These are phyloP conservation scores for Parastagonospora avenae DNA, from an alignment of 2,329 filamentous ascomycete genomes.

Conservation along the genomic window DNA sequence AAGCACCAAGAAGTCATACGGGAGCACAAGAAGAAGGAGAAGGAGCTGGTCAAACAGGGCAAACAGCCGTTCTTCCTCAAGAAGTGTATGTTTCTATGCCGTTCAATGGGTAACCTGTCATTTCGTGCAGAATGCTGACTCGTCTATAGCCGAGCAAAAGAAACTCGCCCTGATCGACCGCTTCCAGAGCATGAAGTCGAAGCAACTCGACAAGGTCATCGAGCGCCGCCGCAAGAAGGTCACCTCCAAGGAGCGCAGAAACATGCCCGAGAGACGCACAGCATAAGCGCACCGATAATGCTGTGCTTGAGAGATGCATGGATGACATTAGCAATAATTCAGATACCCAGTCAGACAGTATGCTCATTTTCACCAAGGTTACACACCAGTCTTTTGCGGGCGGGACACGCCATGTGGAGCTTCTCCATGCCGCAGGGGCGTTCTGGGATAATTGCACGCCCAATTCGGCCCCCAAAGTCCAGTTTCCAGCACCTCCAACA, in stretches of 20 bases:
- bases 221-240: conserved; percentile 91
- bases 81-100: conserved; percentile 56
- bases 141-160: conserved; percentile 73
- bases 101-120: neutral
- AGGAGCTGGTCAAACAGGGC: conserved; percentile 81
- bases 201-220: conserved; percentile 81
- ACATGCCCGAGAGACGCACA: conserved; percentile 53
- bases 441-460: neutral
- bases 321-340: conserved; percentile 1
- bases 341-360: conserved; percentile 1
- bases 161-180: conserved; percentile 79
- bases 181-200: conserved; percentile 82
- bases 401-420: no score
- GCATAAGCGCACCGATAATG: conserved; percentile 17
- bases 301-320: conserved; percentile 9
- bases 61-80: conserved; percentile 95
- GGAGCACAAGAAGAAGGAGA: conserved; percentile 81
- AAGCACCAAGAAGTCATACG: conserved; percentile 71
- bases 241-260: conserved; percentile 78
- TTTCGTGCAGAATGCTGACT: conserved; percentile 18
- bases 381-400: no score
- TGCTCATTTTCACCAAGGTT: no score
- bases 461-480: neutral
- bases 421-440: neutral
- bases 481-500: neutral